Base-by-base conservation (phyloP, 2,329 filamentous ascomycete genomes). In the Alternaria alternata region DNA sequence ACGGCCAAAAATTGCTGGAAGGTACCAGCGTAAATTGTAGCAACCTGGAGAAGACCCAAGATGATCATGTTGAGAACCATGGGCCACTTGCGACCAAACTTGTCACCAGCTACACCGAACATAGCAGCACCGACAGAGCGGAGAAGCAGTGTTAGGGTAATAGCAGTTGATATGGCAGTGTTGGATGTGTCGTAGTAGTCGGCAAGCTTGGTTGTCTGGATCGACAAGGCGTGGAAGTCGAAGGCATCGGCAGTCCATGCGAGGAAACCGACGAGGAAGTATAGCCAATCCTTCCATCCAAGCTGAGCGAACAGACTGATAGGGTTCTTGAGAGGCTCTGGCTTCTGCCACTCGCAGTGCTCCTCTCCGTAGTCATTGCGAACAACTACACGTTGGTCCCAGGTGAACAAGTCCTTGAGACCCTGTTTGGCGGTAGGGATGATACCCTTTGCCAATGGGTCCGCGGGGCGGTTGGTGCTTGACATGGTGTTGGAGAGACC, bases 211-310 rank as follows among this genome's bases (percentile, higher is more conserved):
- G 85, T 85, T 4, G 91, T 91, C 76, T 93, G 91, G 65, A 94
- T 91, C 5, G 89, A 91, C 8, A 94, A 83, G 26, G 91, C 90
- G 78, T 93, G 91, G 75, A 94, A 94, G 78, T 93, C 91, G 75
- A 94, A 94, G 4, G 91, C 91, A 75, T 94, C 92, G 57, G 91
- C 91, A 1, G 87, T 91, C 92, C 92, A 94, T 16, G 91, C 89
- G 34, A 85, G 78, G 73, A 94, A 88, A 3, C 91, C 91, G 11
- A 93, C 89, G 41, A 91, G 65, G 80, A 94, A 83, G 81, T 91
- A 93, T 16, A 91, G 72, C 91, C 91, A 94, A 73, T 91, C 88
- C 61, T 83, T 86, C 24, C 81, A 81, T 3, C 83, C 85, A 16
- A 95, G 83, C 78, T 89, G 84, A 28, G 82, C 83, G 62, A 93